Percentiles rank a stretch among this genome's conserved stretches.
Conservation (phyloP, 805 yeast genomes). For the Lachancea sp. region DNA sequence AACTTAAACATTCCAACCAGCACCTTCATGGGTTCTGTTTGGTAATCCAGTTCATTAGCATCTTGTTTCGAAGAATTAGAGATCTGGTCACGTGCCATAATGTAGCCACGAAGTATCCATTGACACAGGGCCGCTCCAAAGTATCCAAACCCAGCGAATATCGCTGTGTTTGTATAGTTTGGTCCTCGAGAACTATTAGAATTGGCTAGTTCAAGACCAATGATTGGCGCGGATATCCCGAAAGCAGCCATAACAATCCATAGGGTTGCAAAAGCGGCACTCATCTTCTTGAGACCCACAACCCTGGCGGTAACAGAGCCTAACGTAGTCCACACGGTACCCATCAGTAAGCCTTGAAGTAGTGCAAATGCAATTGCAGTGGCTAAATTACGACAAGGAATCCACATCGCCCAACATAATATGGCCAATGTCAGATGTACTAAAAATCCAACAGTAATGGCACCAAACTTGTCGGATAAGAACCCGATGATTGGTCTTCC, state of each 20-base stretch:
- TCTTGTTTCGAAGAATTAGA: background rate
- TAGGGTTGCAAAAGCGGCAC: slow-evolving; percentile 43
- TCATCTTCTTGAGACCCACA: slow-evolving; percentile 47
- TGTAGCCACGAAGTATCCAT: slow-evolving; percentile 46
- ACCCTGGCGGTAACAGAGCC: slow-evolving; percentile 47
- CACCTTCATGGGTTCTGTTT: background rate
- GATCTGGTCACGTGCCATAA: slow-evolving; percentile 43
- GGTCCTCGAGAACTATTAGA: slow-evolving; percentile 24
- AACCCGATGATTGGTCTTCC: slow-evolving; percentile 54
- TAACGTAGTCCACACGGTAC: slow-evolving; percentile 50
- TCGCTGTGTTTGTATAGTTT: slow-evolving; percentile 43
- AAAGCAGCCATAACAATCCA: slow-evolving; percentile 48
- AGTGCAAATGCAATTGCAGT: slow-evolving; percentile 48
- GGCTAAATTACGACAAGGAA: slow-evolving; percentile 51
- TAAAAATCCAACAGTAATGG: slow-evolving; percentile 40
- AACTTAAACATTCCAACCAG: background rate
- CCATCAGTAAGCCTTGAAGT: slow-evolving; percentile 52
- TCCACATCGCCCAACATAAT: slow-evolving; percentile 47
- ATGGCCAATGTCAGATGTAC: slow-evolving; percentile 36
- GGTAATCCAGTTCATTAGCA: background rate
- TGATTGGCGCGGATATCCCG: slow-evolving; percentile 52
- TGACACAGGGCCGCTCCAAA: slow-evolving; percentile 39
- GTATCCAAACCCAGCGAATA: slow-evolving; percentile 53
- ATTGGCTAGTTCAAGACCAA: slow-evolving; percentile 42
- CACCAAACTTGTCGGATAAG: slow-evolving; percentile 46